Conservation (phyloP, 1,284 basidiomycete genomes). For the Taiwanofungus camphoratus region DNA sequence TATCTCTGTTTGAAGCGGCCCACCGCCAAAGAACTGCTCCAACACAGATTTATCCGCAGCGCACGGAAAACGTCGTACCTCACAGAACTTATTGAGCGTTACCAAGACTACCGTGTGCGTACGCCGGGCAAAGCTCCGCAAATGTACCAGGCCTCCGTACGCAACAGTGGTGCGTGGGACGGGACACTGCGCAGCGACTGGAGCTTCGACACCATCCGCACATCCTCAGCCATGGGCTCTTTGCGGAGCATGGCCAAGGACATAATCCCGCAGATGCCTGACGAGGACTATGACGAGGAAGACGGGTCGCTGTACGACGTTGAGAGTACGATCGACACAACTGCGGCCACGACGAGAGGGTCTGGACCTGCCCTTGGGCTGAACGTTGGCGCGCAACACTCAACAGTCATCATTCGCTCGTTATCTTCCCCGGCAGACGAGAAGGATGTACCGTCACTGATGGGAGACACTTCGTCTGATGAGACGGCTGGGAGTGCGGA, state of each 20-base stretch:
- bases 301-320: slow-evolving; percentile 32
- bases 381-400: slow-evolving; percentile 53
- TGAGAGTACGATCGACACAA: slow-evolving; percentile 48
- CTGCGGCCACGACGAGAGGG: slow-evolving; percentile 59
- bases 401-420: slow-evolving; percentile 64
- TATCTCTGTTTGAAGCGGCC: slow-evolving; percentile 57
- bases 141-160: slow-evolving; percentile 49
- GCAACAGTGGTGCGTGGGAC: slow-evolving; percentile 59
- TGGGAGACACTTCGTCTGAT: slow-evolving; percentile 32
- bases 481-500: slow-evolving; percentile 29
- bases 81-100: slow-evolving; percentile 81
- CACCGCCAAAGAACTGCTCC: slow-evolving; percentile 84
- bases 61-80: slow-evolving; percentile 81
- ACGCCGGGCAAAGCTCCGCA: slow-evolving; percentile 47
- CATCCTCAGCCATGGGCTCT: slow-evolving; percentile 68
- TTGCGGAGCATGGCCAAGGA: slow-evolving; percentile 64
- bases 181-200: slow-evolving; percentile 84
- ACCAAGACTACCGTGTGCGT: slow-evolving; percentile 62
- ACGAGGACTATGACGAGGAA: slow-evolving; percentile 43
- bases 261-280: slow-evolving; percentile 51
- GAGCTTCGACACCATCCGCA: slow-evolving; percentile 91
- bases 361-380: slow-evolving; percentile 47
- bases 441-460: slow-evolving; percentile 37
- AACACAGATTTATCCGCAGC: slow-evolving; percentile 86
- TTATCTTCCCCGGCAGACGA: slow-evolving; percentile 28